These are phyloP conservation scores for Naganishia randhawae DNA, from an alignment of 768 basidiomycete genomes.

Conservation along the genomic window DNA sequence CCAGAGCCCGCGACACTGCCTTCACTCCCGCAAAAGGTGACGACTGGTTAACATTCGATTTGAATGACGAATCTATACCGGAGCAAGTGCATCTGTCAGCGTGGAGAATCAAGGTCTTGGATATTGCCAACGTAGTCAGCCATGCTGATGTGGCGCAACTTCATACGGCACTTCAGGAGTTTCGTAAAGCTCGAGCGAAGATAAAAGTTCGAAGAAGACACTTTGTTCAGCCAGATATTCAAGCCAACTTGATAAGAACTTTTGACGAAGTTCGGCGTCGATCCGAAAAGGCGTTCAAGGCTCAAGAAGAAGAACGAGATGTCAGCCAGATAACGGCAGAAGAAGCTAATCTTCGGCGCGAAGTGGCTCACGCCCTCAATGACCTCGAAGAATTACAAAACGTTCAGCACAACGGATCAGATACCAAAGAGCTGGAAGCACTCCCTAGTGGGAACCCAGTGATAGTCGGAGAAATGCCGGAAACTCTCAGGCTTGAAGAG, in stretches of 20 bases:
- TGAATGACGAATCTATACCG: background rate
- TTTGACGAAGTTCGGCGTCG: background rate
- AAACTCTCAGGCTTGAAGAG: background rate
- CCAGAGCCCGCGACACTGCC: background rate
- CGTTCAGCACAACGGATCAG: background rate
- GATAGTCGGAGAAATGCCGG: background rate
- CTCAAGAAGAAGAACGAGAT: background rate
- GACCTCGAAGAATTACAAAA: background rate
- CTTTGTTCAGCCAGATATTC: background rate
- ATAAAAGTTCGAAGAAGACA: too few species aligned
- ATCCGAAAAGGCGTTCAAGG: background rate
- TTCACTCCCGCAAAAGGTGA: background rate
- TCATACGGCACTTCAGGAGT: background rate
- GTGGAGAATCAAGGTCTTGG: slow-evolving; percentile 9
- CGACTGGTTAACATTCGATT: background rate
- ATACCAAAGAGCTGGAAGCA: background rate
- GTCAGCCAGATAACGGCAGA: background rate
- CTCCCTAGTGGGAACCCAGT: background rate
- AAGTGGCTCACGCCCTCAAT: slow-evolving; percentile 1
- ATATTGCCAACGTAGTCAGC: slow-evolving; percentile 9
- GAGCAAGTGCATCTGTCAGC: background rate
- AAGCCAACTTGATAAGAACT: background rate
- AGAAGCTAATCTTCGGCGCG: background rate
- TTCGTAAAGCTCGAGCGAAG: background rate
- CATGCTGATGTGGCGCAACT: background rate